These are phyloP conservation scores for Heliamphora pulchella DNA, from an alignment of 179 eudicot species.

Conservation along the genomic window DNA sequence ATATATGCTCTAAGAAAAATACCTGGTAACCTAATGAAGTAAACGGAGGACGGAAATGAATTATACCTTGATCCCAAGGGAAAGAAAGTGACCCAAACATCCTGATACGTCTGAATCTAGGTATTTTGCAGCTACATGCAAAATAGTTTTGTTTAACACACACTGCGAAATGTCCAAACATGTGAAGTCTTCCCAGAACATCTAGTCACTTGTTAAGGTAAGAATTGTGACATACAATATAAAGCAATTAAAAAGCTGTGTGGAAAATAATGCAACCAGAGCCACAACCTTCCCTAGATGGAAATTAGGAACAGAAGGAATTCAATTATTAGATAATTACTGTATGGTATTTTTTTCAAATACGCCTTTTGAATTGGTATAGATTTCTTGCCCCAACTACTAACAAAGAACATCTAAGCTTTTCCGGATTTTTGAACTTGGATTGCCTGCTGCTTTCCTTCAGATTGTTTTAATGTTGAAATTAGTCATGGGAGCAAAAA, in stretches of 20 bases:
- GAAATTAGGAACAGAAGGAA: neutral
- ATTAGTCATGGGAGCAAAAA: neutral
- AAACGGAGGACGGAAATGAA: neutral
- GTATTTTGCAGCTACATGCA: constrained; percentile 58
- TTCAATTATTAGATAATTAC: neutral
- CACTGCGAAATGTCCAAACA: constrained; percentile 90
- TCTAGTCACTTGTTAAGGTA: constrained; percentile 58
- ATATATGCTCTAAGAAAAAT: neutral
- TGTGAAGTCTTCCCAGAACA: constrained; percentile 90
- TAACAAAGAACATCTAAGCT: neutral
- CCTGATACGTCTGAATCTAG: constrained; percentile 46
- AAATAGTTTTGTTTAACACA: constrained; percentile 77
- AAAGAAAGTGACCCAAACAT: constrained; percentile 46
- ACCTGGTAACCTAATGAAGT: neutral
- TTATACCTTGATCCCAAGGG: constrained; percentile 66
- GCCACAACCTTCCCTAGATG: neutral
- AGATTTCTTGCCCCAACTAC: too few species aligned
- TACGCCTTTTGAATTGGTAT: too few species aligned
- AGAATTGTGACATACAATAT: neutral
- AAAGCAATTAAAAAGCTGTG: neutral
- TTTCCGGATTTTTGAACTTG: neutral
- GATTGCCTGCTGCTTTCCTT: neutral
- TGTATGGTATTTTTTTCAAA: too few species aligned
- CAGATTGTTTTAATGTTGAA: neutral
- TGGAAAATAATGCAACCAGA: neutral